Conservation (phyloP, 805 yeast genomes). For the Sungouiella thailandica region DNA sequence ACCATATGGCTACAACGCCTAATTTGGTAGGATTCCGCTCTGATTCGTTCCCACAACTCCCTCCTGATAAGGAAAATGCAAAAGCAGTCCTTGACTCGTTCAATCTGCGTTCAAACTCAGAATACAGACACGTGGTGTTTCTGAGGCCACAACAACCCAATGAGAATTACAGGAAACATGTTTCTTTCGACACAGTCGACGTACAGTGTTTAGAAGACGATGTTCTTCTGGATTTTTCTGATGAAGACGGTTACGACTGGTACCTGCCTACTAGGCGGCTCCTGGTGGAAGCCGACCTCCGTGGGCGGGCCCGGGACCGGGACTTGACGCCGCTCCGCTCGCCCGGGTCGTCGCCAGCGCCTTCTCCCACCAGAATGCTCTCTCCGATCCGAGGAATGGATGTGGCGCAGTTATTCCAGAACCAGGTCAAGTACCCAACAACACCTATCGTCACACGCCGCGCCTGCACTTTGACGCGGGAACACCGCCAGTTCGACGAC, state of each 20-base stretch:
- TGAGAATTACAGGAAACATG: constrained; percentile 28
- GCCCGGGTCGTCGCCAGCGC: constrained; percentile 15
- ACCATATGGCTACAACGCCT: constrained; percentile 13
- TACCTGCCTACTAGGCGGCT: constrained; percentile 7
- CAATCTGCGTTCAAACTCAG: constrained; percentile 10
- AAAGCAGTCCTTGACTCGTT: constrained; percentile 8
- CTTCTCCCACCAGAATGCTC: constrained; percentile 15
- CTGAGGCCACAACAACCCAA: constrained; percentile 2
- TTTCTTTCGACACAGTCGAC: constrained; percentile 53
- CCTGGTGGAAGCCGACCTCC: constrained; percentile 9
- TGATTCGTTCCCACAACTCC: background rate
- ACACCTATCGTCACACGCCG: constrained; percentile 36
- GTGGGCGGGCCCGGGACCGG: constrained; percentile 15
- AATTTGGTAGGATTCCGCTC: constrained; percentile 7
- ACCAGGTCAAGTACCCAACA: constrained; percentile 30
- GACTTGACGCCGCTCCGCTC: constrained; percentile 6
- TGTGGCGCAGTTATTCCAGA: constrained; percentile 8
- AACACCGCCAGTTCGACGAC: constrained; percentile 44
- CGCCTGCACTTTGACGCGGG: constrained; percentile 41
- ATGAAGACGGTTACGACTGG: constrained; percentile 11
- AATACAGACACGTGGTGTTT: constrained; percentile 8
- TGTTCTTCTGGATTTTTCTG: constrained; percentile 13
- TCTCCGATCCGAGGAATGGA: constrained; percentile 17
- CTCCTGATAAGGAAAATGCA: constrained; percentile 1
- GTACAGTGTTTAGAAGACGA: constrained; percentile 23